Evolutionary conservation across 2,329 filamentous ascomycete species (phyloP), one percentile per base, ranked within the genome.

Genomic region (Pseudogymnoascus pannorum): DNA sequence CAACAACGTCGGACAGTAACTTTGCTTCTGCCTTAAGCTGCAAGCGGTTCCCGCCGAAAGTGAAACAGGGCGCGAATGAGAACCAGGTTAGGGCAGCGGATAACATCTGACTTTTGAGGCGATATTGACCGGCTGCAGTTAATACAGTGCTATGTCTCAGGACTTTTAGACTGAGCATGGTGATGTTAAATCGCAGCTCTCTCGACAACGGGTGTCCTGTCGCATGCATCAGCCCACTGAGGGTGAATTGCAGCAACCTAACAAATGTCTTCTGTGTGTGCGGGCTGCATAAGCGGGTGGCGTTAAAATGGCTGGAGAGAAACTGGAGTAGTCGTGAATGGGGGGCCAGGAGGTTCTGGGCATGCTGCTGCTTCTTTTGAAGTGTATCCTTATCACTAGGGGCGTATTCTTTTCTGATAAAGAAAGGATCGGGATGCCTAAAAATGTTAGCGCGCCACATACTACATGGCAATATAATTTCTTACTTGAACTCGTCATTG

Each of bases 11-110:
- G 5, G 82, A 81, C 38, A 97, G 81, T 16, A 96, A 78, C 66
- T 88, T 88, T 33, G 91, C 85, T 75, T 99, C 94, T 0, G 95
- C 93, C 77, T 96, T 97, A 59, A 97, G 79, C 72, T 99, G 94
- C 14, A 99, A 77, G 57, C 90, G 84, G 71, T 97, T 99, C 68
- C 93, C 94, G 61, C 94, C 94, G 74, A 94, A 97, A 0, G 94
- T 96, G 93, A 94, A 99, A 66, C 86, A 85, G 12, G 92, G 91
- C 5, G 90, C 79, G 66, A 87, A 84, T 38, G 81, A 84, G 74
- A 99, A 99, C 95, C 95, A 99, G 64, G 83, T 86, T 31, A 99
- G 78, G 12, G 86, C 92, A 29, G 91, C 92, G 5, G 91, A 92
- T 36, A 99, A 74, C 59, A 96, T 87, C 66, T 91, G 86, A 70